phyloP scores from a whole-genome alignment of 306 rosid genomes.

The Quercus mongolica region DNA sequence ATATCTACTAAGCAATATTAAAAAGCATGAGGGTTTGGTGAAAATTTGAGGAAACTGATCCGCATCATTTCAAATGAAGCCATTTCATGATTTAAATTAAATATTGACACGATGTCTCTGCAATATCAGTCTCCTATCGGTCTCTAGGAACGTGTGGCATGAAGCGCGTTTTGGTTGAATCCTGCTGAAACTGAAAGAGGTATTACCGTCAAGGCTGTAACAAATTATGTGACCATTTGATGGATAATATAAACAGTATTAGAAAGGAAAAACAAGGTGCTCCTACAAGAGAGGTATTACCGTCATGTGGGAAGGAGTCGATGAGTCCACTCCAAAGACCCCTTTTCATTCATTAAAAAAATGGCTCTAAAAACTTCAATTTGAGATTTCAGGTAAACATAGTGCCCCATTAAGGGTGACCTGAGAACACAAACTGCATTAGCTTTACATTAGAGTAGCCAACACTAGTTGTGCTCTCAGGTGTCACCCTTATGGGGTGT shows the following conservation, averaged over 20 bases:
- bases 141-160: background rate
- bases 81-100: too few species aligned
- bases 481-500: slow-evolving; percentile 28
- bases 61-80: too few species aligned
- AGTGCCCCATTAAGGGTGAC: slow-evolving; percentile 41
- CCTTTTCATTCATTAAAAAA: background rate
- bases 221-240: background rate
- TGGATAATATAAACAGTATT: background rate
- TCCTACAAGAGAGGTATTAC: too few species aligned
- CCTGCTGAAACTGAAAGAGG: background rate
- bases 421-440: slow-evolving; percentile 35
- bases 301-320: too few species aligned
- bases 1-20: too few species aligned
- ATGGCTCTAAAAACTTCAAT: background rate
- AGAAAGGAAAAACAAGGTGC: background rate
- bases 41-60: too few species aligned
- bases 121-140: background rate
- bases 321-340: too few species aligned
- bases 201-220: background rate
- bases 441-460: background rate
- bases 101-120: background rate
- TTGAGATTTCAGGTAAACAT: background rate
- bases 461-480: slow-evolving; percentile 25
- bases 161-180: background rate
- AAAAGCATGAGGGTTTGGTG: too few species aligned